These are phyloP conservation scores for Vitellaria paradoxa DNA, from an alignment of 179 eudicot species.

Conservation along the genomic window DNA sequence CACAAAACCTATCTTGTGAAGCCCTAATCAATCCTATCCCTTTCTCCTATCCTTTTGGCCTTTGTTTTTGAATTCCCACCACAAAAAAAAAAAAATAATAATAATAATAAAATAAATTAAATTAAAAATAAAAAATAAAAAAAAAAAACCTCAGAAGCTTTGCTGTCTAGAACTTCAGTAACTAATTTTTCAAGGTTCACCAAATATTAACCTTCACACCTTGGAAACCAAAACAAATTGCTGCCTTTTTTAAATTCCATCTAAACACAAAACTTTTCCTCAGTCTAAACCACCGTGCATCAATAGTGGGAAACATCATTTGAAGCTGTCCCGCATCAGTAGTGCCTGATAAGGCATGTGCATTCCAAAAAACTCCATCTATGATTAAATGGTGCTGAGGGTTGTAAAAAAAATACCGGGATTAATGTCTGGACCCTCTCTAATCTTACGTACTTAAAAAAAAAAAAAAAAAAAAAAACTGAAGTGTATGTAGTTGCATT, in stretches of 20 bases:
- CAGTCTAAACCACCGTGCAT: not conserved
- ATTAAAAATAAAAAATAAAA: too few relatives aligned
- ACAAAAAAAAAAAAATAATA: too few relatives aligned
- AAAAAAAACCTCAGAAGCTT: too few relatives aligned
- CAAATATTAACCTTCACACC: too few relatives aligned
- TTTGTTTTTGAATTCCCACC: too few relatives aligned
- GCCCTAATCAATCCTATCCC: not conserved
- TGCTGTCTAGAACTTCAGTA: too few relatives aligned
- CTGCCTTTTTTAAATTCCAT: not conserved
- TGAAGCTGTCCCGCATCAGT: not conserved
- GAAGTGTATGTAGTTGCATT: not conserved
- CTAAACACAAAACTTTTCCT: not conserved
- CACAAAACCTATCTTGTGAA: too few relatives aligned
- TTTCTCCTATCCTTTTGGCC: not conserved
- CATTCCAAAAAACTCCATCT: not conserved
- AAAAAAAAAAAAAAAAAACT: too few relatives aligned
- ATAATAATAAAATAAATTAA: too few relatives aligned
- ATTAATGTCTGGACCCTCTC: not conserved
- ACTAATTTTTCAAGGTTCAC: too few relatives aligned
- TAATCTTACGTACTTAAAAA: too few relatives aligned
- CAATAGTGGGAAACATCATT: not conserved
- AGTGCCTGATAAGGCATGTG: constrained; percentile 1
- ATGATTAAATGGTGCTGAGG: not conserved
- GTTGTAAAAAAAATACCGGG: not conserved
- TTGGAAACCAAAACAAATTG: not conserved